Percentiles rank a stretch among this genome's conserved stretches.
These are phyloP conservation scores for Candida hispaniensis DNA, from an alignment of 805 yeast species.

Conservation along the genomic window DNA sequence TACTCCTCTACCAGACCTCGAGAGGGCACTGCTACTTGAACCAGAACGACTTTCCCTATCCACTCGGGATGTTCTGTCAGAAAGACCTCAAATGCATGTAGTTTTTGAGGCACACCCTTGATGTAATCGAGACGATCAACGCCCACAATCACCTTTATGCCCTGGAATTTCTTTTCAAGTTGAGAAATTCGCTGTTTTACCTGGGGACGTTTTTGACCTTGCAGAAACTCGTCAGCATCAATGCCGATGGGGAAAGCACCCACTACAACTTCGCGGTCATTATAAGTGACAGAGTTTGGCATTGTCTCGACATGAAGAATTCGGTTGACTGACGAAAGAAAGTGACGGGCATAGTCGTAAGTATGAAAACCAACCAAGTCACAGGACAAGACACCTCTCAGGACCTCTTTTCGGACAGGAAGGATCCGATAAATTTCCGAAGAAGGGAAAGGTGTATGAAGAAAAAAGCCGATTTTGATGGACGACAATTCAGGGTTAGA, in stretches of 20 bases:
- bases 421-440: slow-evolving; percentile 90
- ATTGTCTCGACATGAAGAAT: slow-evolving; percentile 71
- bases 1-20: slow-evolving; percentile 98
- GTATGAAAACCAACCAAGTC: slow-evolving; percentile 96
- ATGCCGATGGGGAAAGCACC: slow-evolving; percentile 99
- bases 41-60: slow-evolving; percentile 92
- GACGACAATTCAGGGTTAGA: slow-evolving; percentile 33
- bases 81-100: slow-evolving; percentile 92
- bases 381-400: slow-evolving; percentile 86
- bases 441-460: slow-evolving; percentile 97
- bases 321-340: slow-evolving; percentile 77
- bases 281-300: slow-evolving; percentile 81
- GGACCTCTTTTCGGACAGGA: slow-evolving; percentile 88
- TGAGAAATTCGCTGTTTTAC: slow-evolving; percentile 59
- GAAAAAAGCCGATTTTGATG: slow-evolving; percentile 79
- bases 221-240: slow-evolving; percentile 82
- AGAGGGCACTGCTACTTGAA: slow-evolving; percentile 96
- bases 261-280: slow-evolving; percentile 66
- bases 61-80: slow-evolving; percentile 91
- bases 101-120: slow-evolving; percentile 95
- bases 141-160: slow-evolving; percentile 82
- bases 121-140: slow-evolving; percentile 94
- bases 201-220: slow-evolving; percentile 52
- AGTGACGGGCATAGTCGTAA: slow-evolving; percentile 97
- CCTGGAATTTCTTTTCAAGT: slow-evolving; percentile 56